A percentile compares a stretch with the other conserved stretches of the same genome.
Evolutionary conservation across 306 rosid species (phyloP).

Genomic region (Citrullus colocynthis): DNA sequence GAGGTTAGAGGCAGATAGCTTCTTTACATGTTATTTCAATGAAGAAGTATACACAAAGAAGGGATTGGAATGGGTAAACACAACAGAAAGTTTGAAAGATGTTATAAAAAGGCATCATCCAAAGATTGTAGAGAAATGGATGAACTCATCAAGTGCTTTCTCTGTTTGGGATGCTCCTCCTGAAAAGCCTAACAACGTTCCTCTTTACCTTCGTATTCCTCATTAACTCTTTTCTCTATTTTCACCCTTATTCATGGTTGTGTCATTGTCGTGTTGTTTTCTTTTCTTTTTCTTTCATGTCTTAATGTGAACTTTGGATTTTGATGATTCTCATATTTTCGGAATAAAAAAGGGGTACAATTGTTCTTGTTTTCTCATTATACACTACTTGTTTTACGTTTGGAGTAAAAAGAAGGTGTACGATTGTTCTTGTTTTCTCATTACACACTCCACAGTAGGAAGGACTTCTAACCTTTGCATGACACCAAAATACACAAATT

Average conservation of each 20-base stretch:
- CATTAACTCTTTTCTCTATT: neutral
- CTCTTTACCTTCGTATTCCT: conserved; percentile 26
- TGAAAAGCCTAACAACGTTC: conserved; percentile 22
- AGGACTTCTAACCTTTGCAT: too few species aligned
- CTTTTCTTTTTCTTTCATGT: neutral
- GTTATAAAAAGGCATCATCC: conserved; percentile 54
- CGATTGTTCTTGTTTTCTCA: neutral
- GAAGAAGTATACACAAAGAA: conserved; percentile 37
- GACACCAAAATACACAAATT: too few species aligned
- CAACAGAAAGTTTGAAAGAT: conserved; percentile 51
- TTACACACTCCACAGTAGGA: too few species aligned
- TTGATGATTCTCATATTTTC: too few species aligned
- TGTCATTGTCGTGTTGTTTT: too few species aligned
- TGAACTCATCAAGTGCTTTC: conserved; percentile 55
- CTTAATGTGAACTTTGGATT: too few species aligned
- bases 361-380: too few species aligned
- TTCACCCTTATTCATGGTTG: neutral
- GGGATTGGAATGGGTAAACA: conserved; percentile 60
- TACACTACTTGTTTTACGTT: too few species aligned
- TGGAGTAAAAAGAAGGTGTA: too few species aligned
- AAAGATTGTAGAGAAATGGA: conserved; percentile 43
- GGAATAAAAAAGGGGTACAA: neutral
- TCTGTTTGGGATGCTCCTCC: conserved; percentile 53
- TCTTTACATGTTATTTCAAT: conserved; percentile 54
- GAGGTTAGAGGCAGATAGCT: conserved; percentile 70